Conservation (phyloP, 1,284 basidiomycete species). For the Polyporus tsugae region DNA sequence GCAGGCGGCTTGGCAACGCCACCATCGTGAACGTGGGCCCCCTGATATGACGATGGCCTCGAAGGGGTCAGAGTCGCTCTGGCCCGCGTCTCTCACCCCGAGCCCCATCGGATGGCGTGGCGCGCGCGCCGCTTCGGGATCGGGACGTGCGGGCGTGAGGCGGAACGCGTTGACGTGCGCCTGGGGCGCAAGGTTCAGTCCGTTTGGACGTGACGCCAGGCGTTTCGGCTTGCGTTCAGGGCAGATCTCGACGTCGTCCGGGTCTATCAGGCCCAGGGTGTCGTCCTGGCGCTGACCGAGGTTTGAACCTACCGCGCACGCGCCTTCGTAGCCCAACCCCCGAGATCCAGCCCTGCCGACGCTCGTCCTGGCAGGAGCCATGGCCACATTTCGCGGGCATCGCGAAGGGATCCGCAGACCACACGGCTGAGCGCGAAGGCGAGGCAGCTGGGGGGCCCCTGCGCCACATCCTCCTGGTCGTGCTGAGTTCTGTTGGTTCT, state of each 20-base stretch:
- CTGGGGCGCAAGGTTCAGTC: slow-evolving; percentile 4
- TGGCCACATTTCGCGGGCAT: background rate
- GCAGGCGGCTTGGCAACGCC: slow-evolving; percentile 13
- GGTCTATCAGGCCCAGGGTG: slow-evolving; percentile 2
- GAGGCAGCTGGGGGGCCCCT: no score
- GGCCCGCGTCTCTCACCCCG: background rate
- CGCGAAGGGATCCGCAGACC: background rate
- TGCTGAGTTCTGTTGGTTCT: background rate
- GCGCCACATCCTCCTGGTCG: background rate
- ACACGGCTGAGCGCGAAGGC: background rate
- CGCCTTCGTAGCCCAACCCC: background rate
- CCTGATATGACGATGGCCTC: slow-evolving; percentile 28
- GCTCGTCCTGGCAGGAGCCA: background rate
- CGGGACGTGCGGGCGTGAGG: slow-evolving; percentile 1
- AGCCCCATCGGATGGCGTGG: slow-evolving; percentile 9
- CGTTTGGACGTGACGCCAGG: background rate
- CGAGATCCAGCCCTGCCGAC: background rate
- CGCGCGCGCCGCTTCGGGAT: slow-evolving; percentile 11
- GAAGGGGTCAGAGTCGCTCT: slow-evolving; percentile 15
- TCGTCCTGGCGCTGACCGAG: slow-evolving; percentile 1
- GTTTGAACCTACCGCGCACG: background rate
- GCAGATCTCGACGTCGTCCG: slow-evolving; percentile 3
- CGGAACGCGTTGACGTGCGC: background rate
- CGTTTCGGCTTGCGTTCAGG: background rate
- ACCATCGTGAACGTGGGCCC: slow-evolving; percentile 32